These are phyloP conservation scores for Anisodus acutangulus DNA, from an alignment of 257 asterid genomes.

Conservation along the genomic window DNA sequence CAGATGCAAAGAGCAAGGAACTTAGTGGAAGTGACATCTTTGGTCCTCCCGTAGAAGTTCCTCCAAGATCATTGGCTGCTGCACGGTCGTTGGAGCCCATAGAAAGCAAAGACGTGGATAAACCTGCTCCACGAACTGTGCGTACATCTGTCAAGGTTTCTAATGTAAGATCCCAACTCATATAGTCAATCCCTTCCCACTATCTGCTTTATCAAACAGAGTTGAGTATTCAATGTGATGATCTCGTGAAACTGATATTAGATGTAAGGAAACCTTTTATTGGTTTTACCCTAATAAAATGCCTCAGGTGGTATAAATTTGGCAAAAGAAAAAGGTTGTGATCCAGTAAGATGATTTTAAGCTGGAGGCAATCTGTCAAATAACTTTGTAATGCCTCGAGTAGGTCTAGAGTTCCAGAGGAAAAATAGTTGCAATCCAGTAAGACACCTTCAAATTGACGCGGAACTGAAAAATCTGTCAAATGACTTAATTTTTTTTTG, in stretches of 20 bases:
- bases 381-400: neutral
- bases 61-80: slow-evolving; percentile 59
- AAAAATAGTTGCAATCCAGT: neutral
- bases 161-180: slow-evolving; percentile 58
- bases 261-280: neutral
- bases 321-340: neutral
- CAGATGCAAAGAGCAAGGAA: slow-evolving; percentile 82
- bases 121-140: slow-evolving; percentile 72
- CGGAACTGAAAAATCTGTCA: neutral
- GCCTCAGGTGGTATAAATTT: neutral
- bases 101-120: slow-evolving; percentile 64
- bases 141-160: slow-evolving; percentile 94
- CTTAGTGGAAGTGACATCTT: slow-evolving; percentile 88
- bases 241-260: neutral
- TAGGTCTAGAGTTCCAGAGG: neutral
- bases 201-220: neutral
- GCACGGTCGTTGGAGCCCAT: slow-evolving; percentile 53
- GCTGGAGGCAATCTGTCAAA: neutral
- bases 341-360: neutral
- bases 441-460: neutral
- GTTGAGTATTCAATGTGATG: neutral
- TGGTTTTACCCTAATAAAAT: neutral
- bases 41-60: slow-evolving; percentile 83
- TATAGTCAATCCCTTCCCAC: neutral
- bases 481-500: neutral